These are phyloP conservation scores for Tilletiopsis washingtonensis DNA, from an alignment of 1,284 basidiomycete genomes.

Conservation along the genomic window DNA sequence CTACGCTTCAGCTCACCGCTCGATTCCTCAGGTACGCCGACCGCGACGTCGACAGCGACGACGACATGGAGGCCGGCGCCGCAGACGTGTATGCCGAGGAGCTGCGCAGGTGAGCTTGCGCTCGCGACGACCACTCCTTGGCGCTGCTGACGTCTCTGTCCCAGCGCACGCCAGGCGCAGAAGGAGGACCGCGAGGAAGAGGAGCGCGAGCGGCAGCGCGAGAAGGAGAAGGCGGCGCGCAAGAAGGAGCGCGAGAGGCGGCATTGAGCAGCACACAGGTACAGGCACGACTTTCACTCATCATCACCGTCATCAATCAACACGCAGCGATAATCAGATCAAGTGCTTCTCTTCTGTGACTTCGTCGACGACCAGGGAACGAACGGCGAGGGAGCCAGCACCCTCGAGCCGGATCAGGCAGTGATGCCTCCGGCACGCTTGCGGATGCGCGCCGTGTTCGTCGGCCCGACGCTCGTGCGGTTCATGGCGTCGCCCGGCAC, in stretches of 20 bases:
- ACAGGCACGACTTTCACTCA: too few relatives aligned
- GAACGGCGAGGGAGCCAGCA: too few relatives aligned
- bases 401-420: too few relatives aligned
- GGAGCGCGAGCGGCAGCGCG: slow-evolving; percentile 17
- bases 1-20: not conserved
- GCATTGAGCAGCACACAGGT: not conserved
- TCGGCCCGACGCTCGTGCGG: slow-evolving; percentile 6
- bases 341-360: too few relatives aligned
- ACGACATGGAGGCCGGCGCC: slow-evolving; percentile 44
- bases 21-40: slow-evolving; percentile 18
- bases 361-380: too few relatives aligned
- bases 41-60: slow-evolving; percentile 31
- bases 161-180: slow-evolving; percentile 24
- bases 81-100: slow-evolving; percentile 34
- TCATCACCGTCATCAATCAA: not conserved
- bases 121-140: too few relatives aligned
- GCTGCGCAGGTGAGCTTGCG: too few relatives aligned
- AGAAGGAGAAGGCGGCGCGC: slow-evolving; percentile 21
- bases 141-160: too few relatives aligned
- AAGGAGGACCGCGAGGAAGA: slow-evolving; percentile 38
- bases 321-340: too few relatives aligned
- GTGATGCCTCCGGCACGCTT: not conserved
- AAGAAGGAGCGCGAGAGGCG: not conserved
- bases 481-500: slow-evolving; percentile 8
- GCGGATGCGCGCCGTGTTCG: not conserved